Base-by-base conservation (phyloP, 2,329 filamentous ascomycete species). In the Rasamsonia emersonii region DNA sequence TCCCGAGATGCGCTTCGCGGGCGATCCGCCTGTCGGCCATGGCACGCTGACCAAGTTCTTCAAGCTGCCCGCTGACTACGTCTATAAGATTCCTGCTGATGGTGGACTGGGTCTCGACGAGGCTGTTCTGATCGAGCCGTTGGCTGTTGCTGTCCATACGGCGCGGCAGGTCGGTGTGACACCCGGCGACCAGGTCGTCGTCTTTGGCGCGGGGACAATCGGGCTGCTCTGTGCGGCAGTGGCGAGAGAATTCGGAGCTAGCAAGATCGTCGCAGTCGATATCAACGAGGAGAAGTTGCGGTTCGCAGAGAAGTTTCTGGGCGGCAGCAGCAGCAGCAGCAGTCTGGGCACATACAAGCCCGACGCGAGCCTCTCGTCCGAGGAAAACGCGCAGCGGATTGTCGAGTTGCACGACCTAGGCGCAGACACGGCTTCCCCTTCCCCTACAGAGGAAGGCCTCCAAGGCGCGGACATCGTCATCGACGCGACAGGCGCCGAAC, bases 171-270 rank as follows among this genome's bases (percentile, higher is more conserved):
- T 58, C 1, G 54, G 50, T 1, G 38, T 69, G 2, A 46, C 48
- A 14, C 45, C 64, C 0, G 66, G 65, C 0, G 49, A 65, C 30
- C 45, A 51, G 7, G 40, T 64, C 4, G 25, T 80, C n/a, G 69
- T 81, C 17, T 68, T 79, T n/a, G 77, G 77, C 10, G 74, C 75
- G 8, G 77, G 76, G 10, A 71, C 77, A 1, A 70, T 81, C 18
- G 77, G 77, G 1, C 58, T 80, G 3, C 59, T 80, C 26, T 77
- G 73, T 9, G 74, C 75, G 3, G 73, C 73, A 13, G 77, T 79
- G 64, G 74, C 75, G 3, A 61, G 71, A 17, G 69, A 74, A 44
- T 71, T 73, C 8, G 75, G 75, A 16, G 77, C 75, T 39, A 67
- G 67, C 2, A 62, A 65, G 18, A 70, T 79, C 16, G 74, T 73